Evolutionary conservation across 331 rosid genomes (phyloP).

Genomic region (Cydonia oblonga): DNA sequence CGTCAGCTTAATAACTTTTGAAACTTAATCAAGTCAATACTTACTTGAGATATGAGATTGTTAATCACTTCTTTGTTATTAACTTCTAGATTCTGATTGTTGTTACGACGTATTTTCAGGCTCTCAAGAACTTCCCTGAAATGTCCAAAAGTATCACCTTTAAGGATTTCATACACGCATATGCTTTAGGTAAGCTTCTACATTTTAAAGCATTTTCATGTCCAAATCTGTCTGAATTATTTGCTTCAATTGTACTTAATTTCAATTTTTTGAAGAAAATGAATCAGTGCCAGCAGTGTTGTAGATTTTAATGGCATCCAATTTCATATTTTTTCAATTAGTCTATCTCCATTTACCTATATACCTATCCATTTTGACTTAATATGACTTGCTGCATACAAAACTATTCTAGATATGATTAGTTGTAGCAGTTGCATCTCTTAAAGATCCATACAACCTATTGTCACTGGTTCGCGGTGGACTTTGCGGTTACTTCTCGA

Average conservation of each 20-base stretch:
- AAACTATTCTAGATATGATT: neutral
- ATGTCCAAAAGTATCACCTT: conserved; percentile 28
- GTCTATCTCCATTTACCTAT: neutral
- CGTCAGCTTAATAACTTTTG: too few species aligned
- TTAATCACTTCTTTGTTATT: neutral
- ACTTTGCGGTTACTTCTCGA: conserved; percentile 66
- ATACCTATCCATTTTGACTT: neutral
- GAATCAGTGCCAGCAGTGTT: too few species aligned
- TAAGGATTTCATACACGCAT: conserved; percentile 52
- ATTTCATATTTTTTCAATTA: neutral
- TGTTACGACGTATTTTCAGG: conserved; percentile 34
- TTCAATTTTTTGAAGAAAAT: neutral
- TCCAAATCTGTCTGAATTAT: neutral
- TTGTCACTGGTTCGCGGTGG: conserved; percentile 18
- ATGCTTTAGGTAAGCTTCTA: conserved; percentile 47
- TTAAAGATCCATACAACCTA: neutral
- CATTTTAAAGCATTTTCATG: neutral
- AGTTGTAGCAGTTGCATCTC: neutral
- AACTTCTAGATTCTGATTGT: neutral
- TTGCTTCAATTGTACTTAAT: neutral
- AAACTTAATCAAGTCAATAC: too few species aligned
- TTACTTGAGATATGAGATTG: neutral
- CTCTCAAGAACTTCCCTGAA: conserved; percentile 21
- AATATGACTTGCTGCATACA: neutral
- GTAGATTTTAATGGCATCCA: neutral